Evolutionary conservation across 1,284 basidiomycete genomes (phyloP).

Genomic region (Laetiporus sulphureus): DNA sequence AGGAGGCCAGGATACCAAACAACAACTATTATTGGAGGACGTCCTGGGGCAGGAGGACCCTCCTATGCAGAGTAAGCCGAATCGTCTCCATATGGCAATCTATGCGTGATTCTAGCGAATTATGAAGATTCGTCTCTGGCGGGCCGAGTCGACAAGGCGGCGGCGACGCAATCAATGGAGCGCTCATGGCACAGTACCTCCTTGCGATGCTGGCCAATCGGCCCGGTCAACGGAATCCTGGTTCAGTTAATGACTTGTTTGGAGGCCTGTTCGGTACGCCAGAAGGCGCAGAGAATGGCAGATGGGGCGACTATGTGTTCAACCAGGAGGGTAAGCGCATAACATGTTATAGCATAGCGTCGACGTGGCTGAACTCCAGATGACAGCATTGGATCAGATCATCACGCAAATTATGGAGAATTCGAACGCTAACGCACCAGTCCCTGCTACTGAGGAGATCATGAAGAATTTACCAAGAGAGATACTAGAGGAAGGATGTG

Average conservation of each 20-base stretch:
- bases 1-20: too few relatives aligned
- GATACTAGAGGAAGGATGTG: constrained; percentile 56
- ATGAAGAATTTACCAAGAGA: constrained; percentile 55
- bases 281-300: constrained; percentile 37
- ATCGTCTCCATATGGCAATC: too few relatives aligned
- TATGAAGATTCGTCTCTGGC: too few relatives aligned
- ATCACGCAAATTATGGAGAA: constrained; percentile 74
- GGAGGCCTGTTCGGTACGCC: constrained; percentile 25
- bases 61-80: too few relatives aligned
- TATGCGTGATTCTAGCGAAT: too few relatives aligned
- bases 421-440: constrained; percentile 57
- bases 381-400: constrained; percentile 69
- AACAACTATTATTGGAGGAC: too few relatives aligned
- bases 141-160: constrained; percentile 23
- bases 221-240: constrained; percentile 22
- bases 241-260: constrained; percentile 38
- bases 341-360: not conserved
- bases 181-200: constrained; percentile 66
- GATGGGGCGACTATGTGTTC: constrained; percentile 79
- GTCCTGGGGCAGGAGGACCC: too few relatives aligned
- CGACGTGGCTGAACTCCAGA: constrained; percentile 6
- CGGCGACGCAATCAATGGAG: constrained; percentile 40
- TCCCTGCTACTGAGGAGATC: constrained; percentile 70
- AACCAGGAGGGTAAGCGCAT: constrained; percentile 61
- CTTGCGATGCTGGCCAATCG: constrained; percentile 46